These are phyloP conservation scores for Scytalidium sp. DNA, from an alignment of 2,329 filamentous ascomycete species.

Conservation along the genomic window DNA sequence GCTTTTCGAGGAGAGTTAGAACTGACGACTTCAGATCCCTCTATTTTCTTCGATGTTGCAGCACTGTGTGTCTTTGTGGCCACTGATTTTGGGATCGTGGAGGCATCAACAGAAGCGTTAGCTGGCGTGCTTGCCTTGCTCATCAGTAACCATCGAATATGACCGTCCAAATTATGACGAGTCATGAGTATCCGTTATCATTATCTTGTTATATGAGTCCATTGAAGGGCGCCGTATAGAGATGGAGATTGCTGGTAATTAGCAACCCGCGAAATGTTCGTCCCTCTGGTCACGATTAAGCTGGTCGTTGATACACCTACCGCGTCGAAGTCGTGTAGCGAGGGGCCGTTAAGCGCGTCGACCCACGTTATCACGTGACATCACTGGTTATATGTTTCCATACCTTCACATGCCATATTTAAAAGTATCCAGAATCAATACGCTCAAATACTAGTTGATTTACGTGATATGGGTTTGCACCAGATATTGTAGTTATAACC, in stretches of 20 bases:
- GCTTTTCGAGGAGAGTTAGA: conserved; percentile 10
- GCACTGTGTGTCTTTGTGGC: conserved; percentile 1
- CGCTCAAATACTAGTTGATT: too few relatives aligned
- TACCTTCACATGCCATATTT: neutral
- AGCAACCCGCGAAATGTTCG: neutral
- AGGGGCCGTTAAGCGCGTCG: neutral
- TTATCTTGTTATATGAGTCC: conserved; percentile 13
- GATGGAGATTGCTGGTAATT: neutral
- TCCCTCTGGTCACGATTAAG: neutral
- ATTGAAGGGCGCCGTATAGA: conserved; percentile 12
- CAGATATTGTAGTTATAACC: too few relatives aligned
- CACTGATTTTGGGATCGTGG: conserved; percentile 5
- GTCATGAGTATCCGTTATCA: conserved; percentile 27
- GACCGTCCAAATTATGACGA: conserved; percentile 29
- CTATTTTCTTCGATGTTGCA: neutral
- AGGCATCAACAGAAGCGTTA: conserved; percentile 9
- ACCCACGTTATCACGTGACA: neutral
- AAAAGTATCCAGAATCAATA: neutral
- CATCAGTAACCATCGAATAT: conserved; percentile 30
- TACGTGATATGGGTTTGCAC: too few relatives aligned
- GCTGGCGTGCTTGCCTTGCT: conserved; percentile 21
- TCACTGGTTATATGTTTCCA: neutral
- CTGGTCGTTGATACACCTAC: neutral
- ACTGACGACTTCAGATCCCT: neutral
- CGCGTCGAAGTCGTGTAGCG: neutral